Evolutionary conservation across 176 grass and related monocot genomes (phyloP).

Genomic region (Musa acuminata): DNA sequence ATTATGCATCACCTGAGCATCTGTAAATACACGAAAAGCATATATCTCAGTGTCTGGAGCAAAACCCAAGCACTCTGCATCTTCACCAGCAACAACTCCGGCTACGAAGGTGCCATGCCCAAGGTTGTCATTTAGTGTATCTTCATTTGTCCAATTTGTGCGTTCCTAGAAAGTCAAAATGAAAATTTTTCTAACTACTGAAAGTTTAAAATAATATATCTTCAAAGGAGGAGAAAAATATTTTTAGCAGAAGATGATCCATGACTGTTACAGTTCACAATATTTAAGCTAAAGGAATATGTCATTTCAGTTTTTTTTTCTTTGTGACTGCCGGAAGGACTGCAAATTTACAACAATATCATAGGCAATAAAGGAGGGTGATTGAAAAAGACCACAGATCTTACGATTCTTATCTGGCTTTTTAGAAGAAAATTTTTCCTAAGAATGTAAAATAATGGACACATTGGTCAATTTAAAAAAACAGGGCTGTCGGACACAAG

Average conservation of each 20-base stretch:
- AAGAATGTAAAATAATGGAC: too few relatives aligned
- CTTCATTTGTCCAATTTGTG: slow-evolving; percentile 99
- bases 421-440: too few relatives aligned
- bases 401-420: too few relatives aligned
- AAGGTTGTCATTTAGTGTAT: slow-evolving; percentile 96
- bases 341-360: neutral
- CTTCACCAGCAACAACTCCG: slow-evolving; percentile 94
- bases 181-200: neutral
- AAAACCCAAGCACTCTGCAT: slow-evolving; percentile 86
- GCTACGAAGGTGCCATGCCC: slow-evolving; percentile 97
- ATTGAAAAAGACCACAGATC: too few relatives aligned
- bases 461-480: too few relatives aligned
- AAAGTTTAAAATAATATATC: neutral
- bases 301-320: neutral
- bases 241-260: neutral
- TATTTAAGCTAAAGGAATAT: neutral
- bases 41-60: slow-evolving; percentile 94
- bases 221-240: neutral
- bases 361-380: too few relatives aligned
- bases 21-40: slow-evolving; percentile 96
- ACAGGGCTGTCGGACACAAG: too few relatives aligned
- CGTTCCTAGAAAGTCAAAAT: slow-evolving; percentile 47
- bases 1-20: slow-evolving; percentile 77
- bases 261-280: neutral
- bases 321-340: neutral